Evolutionary conservation across 495 filamentous ascomycete species (phyloP), one percentile per base, ranked within the genome.

Genomic region (Penicillium ucsense): DNA sequence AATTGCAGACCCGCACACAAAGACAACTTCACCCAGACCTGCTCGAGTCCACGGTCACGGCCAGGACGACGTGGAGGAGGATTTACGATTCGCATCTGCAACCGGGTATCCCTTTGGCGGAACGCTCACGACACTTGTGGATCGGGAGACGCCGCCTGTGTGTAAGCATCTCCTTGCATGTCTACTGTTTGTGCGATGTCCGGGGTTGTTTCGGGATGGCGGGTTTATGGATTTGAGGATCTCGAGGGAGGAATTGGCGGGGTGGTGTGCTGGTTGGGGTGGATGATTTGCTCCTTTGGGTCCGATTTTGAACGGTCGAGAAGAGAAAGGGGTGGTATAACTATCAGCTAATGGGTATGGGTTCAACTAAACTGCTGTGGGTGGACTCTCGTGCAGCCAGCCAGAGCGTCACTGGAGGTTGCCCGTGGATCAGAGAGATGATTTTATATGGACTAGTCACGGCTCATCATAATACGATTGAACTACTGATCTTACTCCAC

Each of bases 151-250:
- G 20, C 52, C 74, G 41, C 86, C 89, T 3, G 73, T 85, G 32
- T 97, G 91, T 60, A 95, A 96, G 67, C 91, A 97, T 65, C 56
- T 96, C 11, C 71, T 97, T 29, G 91, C 91, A 12, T 91, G 87
- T 65, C 57, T 90, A 41, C 55, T 97, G 52, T 81, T 73, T n/a
- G 85, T 83, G 64, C 63, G 76, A 35, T 89, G 86, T 67, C 54
- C 54, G 2, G 65, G 45, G 4, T 57, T 86, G 31, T 74, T 89
- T 46, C 71, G 71, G 54, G 73, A 82, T 36, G 73, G 71, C 35
- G 71, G 78, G 57, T 38, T 72, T 77, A n/a, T 9, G 54, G 72
- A n/a, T 12, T 48, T 58, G 42, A 73, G 84, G 12, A 63, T 73
- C 36, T 69, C 69, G 28, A 47, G 35, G 47, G 82, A 82, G 55